phyloP scores from a whole-genome alignment of 129 eudicot species.

The Sambucus nigra region DNA sequence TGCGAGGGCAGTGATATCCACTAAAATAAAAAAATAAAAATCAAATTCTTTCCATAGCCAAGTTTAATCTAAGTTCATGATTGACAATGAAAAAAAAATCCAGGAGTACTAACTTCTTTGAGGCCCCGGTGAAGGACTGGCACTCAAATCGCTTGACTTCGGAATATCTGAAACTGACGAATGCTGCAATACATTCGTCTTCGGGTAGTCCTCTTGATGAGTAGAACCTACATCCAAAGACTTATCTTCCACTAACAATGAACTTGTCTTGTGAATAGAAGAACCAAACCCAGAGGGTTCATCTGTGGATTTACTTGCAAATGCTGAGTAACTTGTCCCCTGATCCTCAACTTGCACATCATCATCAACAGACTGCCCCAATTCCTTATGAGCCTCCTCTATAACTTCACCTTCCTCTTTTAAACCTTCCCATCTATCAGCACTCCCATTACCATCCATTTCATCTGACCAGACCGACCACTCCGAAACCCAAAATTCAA shows the following conservation, averaged over 20 bases:
- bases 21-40: neutral
- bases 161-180: slow-evolving; percentile 32
- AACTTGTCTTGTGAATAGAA: slow-evolving; percentile 10
- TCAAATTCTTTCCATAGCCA: neutral
- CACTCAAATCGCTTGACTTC: slow-evolving; percentile 28
- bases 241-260: slow-evolving; percentile 5
- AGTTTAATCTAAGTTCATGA: slow-evolving; percentile 4
- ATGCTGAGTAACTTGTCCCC: neutral
- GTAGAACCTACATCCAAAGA: slow-evolving; percentile 16
- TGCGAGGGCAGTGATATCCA: neutral
- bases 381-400: slow-evolving; percentile 1
- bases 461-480: slow-evolving; percentile 25
- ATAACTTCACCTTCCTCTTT: slow-evolving; percentile 15
- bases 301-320: neutral
- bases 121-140: slow-evolving; percentile 38
- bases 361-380: neutral
- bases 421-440: slow-evolving; percentile 2
- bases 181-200: slow-evolving; percentile 15
- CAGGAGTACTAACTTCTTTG: slow-evolving; percentile 35
- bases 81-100: slow-evolving; percentile 1
- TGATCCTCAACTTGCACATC: slow-evolving; percentile 9
- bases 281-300: slow-evolving; percentile 22
- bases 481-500: slow-evolving; percentile 11
- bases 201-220: slow-evolving; percentile 2
- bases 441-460: slow-evolving; percentile 38